Base-by-base conservation (phyloP, 1,284 basidiomycete genomes). In the Trametes polyzona region DNA sequence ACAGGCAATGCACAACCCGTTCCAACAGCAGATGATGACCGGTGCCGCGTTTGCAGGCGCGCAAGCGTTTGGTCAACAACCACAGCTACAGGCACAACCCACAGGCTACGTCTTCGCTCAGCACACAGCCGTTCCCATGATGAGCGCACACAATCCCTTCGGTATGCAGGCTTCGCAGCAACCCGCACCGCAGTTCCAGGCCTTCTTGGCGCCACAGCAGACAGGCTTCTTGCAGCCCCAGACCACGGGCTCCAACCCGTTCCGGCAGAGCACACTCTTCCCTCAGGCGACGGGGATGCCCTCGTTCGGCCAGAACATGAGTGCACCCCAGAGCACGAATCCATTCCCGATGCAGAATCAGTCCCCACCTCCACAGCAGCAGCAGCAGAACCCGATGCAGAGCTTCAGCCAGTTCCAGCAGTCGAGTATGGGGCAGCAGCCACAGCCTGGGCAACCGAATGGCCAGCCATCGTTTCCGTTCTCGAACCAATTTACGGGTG, bases 1-100 rank as follows among this genome's bases (percentile, higher is more conserved):
- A 59, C 84, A 84, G 66, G 76, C 79, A 1, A 74, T 73, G n/a
- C 78, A 83, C 61, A 96, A 96, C 71, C 94, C 95, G 0, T 96
- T 96, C 75, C 71, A 82, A 49, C 83, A 83, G 55, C 83, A 84
- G 64, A 80, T 83, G 78, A 78, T 79, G 58, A 89, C 87, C 1
- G 88, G 88, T 4, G 68, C 62, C 10, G 66, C 67, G 17, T 66
- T 71, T 27, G 39, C 53, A n/a, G 67, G 59, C 2, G 87, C 69
- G 61, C 83, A 47, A 65, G 64, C 71, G 19, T 74, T 74, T 50
- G 65, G 72, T 8, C 68, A 67, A 49, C 59, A 50, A 16, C 57
- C 63, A 11, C 66, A 68, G 39, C 51, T 66, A 41, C 64, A 66
- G 52, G 44, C 57, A 0, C 69, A 69, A 23, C 62, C 68, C n/a